Evolutionary conservation across 2,329 filamentous ascomycete species (phyloP).

Genomic region (Coniochaeta prunicola): DNA sequence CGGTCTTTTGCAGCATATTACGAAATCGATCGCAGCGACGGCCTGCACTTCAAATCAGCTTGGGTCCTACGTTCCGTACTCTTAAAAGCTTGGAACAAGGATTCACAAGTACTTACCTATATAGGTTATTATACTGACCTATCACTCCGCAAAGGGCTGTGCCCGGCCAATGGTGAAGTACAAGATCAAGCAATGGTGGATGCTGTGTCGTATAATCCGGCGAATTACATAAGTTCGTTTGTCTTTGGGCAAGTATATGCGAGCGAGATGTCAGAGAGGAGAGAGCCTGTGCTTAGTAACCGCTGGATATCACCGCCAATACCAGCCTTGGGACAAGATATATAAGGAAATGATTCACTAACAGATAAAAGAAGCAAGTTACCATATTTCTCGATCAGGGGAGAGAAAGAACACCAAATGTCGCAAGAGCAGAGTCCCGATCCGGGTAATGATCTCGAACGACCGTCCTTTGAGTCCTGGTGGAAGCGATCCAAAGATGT

Average conservation of each 20-base stretch:
- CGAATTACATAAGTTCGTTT: neutral
- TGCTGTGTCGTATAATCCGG: neutral
- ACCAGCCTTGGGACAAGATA: neutral
- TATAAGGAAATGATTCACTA: neutral
- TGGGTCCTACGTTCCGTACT: too few relatives aligned
- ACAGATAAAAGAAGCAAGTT: neutral
- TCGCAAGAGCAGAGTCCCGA: conserved; percentile 4
- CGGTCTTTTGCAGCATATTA: neutral
- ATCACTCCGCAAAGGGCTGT: too few relatives aligned
- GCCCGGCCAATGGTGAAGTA: too few relatives aligned
- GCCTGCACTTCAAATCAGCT: too few relatives aligned
- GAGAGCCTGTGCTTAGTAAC: neutral
- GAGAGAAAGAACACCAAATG: neutral
- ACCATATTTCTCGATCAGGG: neutral
- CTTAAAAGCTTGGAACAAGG: too few relatives aligned
- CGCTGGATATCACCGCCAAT: too few relatives aligned
- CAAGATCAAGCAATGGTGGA: too few relatives aligned
- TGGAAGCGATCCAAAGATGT: conserved; percentile 37
- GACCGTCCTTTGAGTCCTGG: conserved; percentile 40
- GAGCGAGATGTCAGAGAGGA: neutral
- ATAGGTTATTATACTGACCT: too few relatives aligned
- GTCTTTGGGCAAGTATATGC: neutral
- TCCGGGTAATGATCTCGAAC: conserved; percentile 10
- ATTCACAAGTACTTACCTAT: too few relatives aligned
- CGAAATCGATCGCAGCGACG: neutral